Percentiles rank a stretch among this genome's conserved stretches.
Evolutionary conservation across 345 rosid species (phyloP).

Genomic region (Linum lewisii): DNA sequence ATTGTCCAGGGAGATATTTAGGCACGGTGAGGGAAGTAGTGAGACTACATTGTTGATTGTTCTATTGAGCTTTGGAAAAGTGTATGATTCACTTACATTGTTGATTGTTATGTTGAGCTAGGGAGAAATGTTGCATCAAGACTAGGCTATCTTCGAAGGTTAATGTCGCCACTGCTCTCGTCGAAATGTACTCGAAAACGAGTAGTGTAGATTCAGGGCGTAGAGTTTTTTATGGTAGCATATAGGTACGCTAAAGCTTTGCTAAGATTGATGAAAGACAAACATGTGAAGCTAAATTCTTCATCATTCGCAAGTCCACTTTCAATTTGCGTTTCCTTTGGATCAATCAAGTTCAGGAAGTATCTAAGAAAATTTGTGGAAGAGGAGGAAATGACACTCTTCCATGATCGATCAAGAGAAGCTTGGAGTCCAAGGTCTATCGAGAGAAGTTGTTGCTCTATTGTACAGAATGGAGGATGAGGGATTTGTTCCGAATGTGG

Average conservation of each 20-base stretch:
- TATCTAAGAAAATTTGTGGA: conserved; percentile 26
- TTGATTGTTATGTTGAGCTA: too few relatives aligned
- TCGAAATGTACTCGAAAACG: conserved; percentile 38
- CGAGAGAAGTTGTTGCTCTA: conserved; percentile 34
- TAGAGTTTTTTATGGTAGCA: conserved; percentile 34
- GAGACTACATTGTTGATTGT: conserved; percentile 33
- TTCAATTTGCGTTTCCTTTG: conserved; percentile 39
- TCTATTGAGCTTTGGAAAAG: conserved; percentile 32
- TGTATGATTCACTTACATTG: conserved; percentile 23
- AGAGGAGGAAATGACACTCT: conserved; percentile 32
- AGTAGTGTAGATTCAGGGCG: conserved; percentile 33
- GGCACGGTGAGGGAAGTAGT: conserved; percentile 18
- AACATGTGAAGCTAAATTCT: conserved; percentile 36
- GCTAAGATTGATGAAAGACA: conserved; percentile 46
- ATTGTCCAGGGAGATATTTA: conserved; percentile 31
- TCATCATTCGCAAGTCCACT: conserved; percentile 45
- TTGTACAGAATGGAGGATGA: conserved; percentile 43
- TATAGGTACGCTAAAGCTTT: conserved; percentile 46
- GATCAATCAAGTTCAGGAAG: conserved; percentile 28
- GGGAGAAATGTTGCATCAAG: conserved; percentile 39
- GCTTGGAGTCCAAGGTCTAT: conserved; percentile 49
- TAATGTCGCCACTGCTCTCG: conserved; percentile 42
- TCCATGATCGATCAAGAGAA: conserved; percentile 51
- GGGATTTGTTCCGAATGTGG: conserved; percentile 41
- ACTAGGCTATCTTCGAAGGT: conserved; percentile 29